Conservation (phyloP, 2,329 filamentous ascomycete species). For the Zymoseptoria brevis region DNA sequence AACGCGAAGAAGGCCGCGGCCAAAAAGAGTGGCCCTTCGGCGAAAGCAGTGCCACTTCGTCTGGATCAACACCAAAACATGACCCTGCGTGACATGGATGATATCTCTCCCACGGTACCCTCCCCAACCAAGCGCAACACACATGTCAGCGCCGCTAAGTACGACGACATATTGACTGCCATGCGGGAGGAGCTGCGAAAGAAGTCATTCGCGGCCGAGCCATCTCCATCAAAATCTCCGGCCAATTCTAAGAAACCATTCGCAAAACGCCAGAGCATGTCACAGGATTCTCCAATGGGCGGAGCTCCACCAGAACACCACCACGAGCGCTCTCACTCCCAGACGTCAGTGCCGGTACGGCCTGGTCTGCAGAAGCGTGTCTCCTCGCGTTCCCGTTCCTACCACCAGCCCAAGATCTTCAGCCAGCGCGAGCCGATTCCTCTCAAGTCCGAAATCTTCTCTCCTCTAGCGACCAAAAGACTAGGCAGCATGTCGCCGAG, state of each 20-base stretch:
- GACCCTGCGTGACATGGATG: slow-evolving; percentile 19
- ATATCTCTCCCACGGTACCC: slow-evolving; percentile 6
- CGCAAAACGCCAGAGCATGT: slow-evolving; percentile 8
- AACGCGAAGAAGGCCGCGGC: slow-evolving; percentile 8
- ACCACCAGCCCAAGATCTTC: slow-evolving; percentile 26
- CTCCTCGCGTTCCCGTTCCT: slow-evolving; percentile 23
- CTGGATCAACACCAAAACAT: slow-evolving; percentile 27
- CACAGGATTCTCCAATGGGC: slow-evolving; percentile 12
- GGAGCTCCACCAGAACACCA: slow-evolving; percentile 3
- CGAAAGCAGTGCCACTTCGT: slow-evolving; percentile 9
- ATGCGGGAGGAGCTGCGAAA: slow-evolving; percentile 29
- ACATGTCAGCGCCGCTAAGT: slow-evolving; percentile 17
- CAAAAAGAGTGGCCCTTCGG: slow-evolving; percentile 4
- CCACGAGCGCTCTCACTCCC: slow-evolving; percentile 19
- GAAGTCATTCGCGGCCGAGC: slow-evolving; percentile 4
- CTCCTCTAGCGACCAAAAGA: slow-evolving; percentile 25
- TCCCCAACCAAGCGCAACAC: slow-evolving; percentile 9
- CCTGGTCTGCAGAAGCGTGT: slow-evolving; percentile 20
- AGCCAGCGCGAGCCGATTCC: slow-evolving; percentile 24
- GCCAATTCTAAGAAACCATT: slow-evolving; percentile 7
- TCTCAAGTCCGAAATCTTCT: slow-evolving; percentile 29
- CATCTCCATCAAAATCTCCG: slow-evolving; percentile 3
- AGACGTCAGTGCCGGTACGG: slow-evolving; percentile 22
- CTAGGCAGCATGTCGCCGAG: slow-evolving; percentile 11
- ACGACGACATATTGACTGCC: slow-evolving; percentile 28